Conservation (phyloP, 73 alveolate genomes). For the Halteria grandinella region DNA sequence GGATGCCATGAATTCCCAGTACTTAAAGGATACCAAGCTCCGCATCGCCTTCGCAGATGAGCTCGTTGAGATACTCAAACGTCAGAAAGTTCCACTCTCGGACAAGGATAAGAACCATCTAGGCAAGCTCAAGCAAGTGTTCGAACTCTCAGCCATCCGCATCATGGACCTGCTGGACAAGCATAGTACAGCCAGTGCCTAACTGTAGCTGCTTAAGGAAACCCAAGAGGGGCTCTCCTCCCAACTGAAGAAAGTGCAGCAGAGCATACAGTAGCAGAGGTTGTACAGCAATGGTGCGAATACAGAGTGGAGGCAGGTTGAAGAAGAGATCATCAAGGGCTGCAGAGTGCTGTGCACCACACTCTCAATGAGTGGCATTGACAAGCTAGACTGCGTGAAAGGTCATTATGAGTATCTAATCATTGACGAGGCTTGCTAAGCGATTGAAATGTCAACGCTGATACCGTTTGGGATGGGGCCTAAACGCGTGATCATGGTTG, state of each 20-base stretch:
- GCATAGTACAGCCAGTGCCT: too few species aligned
- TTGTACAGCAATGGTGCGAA: too few species aligned
- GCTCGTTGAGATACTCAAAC: conserved; percentile 3
- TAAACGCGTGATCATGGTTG: conserved; percentile 87
- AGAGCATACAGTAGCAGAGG: too few species aligned
- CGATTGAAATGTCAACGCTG: conserved; percentile 85
- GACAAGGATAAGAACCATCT: conserved; percentile 13
- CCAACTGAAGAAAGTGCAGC: too few species aligned
- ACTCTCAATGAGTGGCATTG: conserved; percentile 46
- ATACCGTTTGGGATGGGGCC: conserved; percentile 87
- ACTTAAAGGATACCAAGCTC: conserved; percentile 17
- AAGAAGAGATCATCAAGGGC: neutral
- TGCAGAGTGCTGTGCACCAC: conserved; percentile 34
- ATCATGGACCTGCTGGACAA: too few species aligned
- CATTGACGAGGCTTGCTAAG: conserved; percentile 94
- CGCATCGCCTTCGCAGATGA: conserved; percentile 1
- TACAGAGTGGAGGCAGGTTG: conserved; percentile 33
- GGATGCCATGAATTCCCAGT: conserved; percentile 1
- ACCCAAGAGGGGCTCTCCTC: too few species aligned
- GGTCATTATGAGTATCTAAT: conserved; percentile 78
- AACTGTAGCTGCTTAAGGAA: too few species aligned
- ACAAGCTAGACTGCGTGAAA: conserved; percentile 19
- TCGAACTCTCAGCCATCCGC: too few species aligned
- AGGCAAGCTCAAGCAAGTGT: neutral
- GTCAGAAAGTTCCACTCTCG: neutral